Evolutionary conservation across 2,329 filamentous ascomycete genomes (phyloP), one percentile per base, ranked within the genome.

Genomic region (Colletotrichum tamarilloi): DNA sequence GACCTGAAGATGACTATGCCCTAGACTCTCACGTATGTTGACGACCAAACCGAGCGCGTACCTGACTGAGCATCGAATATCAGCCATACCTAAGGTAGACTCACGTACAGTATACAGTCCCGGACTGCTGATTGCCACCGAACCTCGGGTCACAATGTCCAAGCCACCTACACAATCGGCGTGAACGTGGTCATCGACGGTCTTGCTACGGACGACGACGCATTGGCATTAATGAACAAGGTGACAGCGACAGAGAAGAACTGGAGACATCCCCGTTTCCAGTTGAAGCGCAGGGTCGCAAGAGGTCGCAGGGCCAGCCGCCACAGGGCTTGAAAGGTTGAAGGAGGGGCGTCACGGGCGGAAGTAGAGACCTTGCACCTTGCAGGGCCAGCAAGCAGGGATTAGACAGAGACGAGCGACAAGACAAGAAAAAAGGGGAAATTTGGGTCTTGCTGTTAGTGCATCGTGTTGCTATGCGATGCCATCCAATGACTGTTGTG

Each of bases 171-270:
- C 63, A 59, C 56, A 71, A n/a, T 59, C 53, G 64, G 57, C 42
- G 57, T 26, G n/a, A 53, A 30, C 46, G 30, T 63, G 58, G 53
- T n/a, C 64, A 12, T 42, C 28, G 65, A 68, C 58, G 65, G 59
- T 46, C 30, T 42, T 42, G 42, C 57, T 42, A 63, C 67, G 53
- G 67, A 57, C 62, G 52, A 58, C 35, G 38, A 46, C 55, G 71
- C 62, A 65, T 70, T 28, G 42, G 60, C 60, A 62, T 66, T 70
- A 49, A 73, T 22, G 62, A 66, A 53, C 70, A 62, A 52, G 67
- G 70, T 72, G 70, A 72, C 66, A 70, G 66, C 42, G 66, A 26
- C 59, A 59, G 52, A 46, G 66, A 59, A 69, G 35, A 70, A 64
- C 26, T 56, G 59, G 59, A 64, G 69, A 49, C 55, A n/a, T 32